Percentiles rank a stretch among this genome's conserved stretches.
Evolutionary conservation across 768 basidiomycete species (phyloP).

Genomic region (Trametes maxima): DNA sequence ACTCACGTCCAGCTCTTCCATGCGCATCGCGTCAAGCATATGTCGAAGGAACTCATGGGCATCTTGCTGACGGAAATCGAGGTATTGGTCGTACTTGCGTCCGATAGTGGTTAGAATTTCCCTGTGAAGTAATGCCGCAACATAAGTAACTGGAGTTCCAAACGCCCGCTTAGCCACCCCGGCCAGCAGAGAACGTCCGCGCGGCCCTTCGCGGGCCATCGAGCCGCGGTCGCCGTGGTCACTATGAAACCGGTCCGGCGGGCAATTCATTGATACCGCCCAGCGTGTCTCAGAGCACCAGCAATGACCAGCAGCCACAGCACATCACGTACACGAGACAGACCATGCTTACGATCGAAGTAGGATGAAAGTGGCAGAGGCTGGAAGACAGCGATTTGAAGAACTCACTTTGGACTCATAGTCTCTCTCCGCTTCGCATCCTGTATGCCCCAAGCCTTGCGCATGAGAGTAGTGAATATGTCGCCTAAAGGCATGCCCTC

Average conservation of each 20-base stretch:
- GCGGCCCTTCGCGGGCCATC: too few species aligned
- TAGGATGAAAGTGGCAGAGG: too few species aligned
- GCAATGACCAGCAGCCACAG: too few species aligned
- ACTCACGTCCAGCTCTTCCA: constrained; percentile 91
- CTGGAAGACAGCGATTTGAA: background rate
- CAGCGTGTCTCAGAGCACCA: too few species aligned
- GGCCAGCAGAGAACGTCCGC: too few species aligned
- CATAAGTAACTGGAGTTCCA: background rate
- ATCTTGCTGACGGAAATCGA: constrained; percentile 94
- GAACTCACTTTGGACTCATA: constrained; percentile 68
- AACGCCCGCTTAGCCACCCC: background rate
- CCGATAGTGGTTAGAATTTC: constrained; percentile 68
- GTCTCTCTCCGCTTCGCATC: constrained; percentile 49
- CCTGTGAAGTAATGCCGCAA: constrained; percentile 37
- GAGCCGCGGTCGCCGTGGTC: too few species aligned
- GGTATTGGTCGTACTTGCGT: constrained; percentile 90
- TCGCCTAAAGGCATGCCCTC: constrained; percentile 73
- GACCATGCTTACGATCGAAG: too few species aligned
- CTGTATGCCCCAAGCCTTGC: constrained; percentile 67
- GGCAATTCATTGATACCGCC: too few species aligned
- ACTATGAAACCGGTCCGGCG: too few species aligned
- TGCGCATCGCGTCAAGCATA: constrained; percentile 87
- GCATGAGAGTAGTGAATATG: constrained; percentile 61
- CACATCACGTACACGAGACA: background rate
- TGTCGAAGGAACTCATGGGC: constrained; percentile 93